Base-by-base conservation (phyloP, 2,329 filamentous ascomycete species). In the Diaporthe caulivora region DNA sequence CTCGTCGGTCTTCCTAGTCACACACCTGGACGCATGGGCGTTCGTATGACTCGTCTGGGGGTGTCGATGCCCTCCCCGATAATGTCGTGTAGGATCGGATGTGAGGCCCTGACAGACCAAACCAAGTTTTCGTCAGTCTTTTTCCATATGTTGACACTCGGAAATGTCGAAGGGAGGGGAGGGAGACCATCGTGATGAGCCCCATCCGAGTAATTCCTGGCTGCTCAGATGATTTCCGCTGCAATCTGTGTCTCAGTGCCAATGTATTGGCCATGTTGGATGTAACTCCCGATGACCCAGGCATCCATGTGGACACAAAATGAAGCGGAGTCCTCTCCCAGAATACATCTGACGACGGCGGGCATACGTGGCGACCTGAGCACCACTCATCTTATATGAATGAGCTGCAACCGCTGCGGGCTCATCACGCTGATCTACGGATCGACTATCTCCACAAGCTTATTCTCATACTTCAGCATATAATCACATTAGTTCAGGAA, bases 81-180 rank as follows among this genome's bases (percentile, higher is more conserved):
- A n/a, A 24, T 18, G 60, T 18, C 40, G 60, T 11, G 60, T 64
- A 64, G 58, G 58, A 64, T 64, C 15, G 26, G 26, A 49, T 49
- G 60, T 15, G 10, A 49, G 60, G 42, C 34, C 42, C 18, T 31
- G 42, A 42, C 42, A 24, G 21, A 34, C 42, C 60, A 18, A 9
- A 24, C 60, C 42, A 64, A 5, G 10, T n/a, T 34, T 21, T 49
- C 9, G 34, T 34, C n/a, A 18, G n/a, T 11, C 15, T 6, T 49
- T 18, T 34, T 49, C 10, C 7, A 10, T 18, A n/a, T 49, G 26
- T 13, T 37, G 26, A 49, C 6, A 34, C 18, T 49, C 11, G 18
- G 18, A 2, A 4, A 17, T 3, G 9, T 24, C 17, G 18, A 34
- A 31, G 40, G 40, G 40, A 29, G 26, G 40, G 42, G 40, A 26